phyloP scores from a whole-genome alignment of 1,284 basidiomycete genomes.

The Thecaphora frezii region DNA sequence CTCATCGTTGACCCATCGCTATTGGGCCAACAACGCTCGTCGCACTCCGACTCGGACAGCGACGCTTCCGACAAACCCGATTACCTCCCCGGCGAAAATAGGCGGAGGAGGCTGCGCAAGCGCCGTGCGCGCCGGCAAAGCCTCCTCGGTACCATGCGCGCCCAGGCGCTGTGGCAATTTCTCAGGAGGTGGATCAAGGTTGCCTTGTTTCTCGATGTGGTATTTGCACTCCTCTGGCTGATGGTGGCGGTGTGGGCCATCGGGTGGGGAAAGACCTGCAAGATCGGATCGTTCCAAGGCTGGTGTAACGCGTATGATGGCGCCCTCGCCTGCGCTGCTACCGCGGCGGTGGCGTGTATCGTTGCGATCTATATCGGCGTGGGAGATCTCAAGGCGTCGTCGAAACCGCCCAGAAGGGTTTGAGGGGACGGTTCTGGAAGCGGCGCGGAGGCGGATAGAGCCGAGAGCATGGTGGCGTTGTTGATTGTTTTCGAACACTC shows the following conservation, averaged over 20 bases:
- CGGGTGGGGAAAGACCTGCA: conserved; percentile 32
- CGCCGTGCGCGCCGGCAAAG: conserved; percentile 1
- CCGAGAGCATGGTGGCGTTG: too few species aligned
- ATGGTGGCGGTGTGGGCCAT: conserved; percentile 31
- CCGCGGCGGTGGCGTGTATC: conserved; percentile 16
- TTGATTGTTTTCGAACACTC: too few species aligned
- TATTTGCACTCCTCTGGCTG: conserved; percentile 36
- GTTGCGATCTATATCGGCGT: conserved; percentile 35
- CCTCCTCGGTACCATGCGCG: conserved; percentile 31
- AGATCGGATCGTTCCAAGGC: conserved; percentile 21
- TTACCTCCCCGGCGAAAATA: conserved; percentile 11
- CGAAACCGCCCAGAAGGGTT: conserved; percentile 23
- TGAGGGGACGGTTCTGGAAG: too few species aligned
- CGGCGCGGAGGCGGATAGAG: too few species aligned
- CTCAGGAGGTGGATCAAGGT: conserved; percentile 36
- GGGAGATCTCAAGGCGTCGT: conserved; percentile 19
- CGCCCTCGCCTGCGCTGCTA: conserved; percentile 35
- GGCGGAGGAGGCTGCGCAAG: conserved; percentile 20
- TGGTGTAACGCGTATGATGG: conserved; percentile 48
- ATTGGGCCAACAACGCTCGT: conserved; percentile 12
- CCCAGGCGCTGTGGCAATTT: conserved; percentile 30
- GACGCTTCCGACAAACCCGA: conserved; percentile 10
- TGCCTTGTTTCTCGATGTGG: conserved; percentile 31
- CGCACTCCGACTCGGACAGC: conserved; percentile 17
- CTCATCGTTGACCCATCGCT: conserved; percentile 45